These are phyloP conservation scores for Kodamaea nitidulidarum DNA, from an alignment of 805 yeast species.

Conservation along the genomic window DNA sequence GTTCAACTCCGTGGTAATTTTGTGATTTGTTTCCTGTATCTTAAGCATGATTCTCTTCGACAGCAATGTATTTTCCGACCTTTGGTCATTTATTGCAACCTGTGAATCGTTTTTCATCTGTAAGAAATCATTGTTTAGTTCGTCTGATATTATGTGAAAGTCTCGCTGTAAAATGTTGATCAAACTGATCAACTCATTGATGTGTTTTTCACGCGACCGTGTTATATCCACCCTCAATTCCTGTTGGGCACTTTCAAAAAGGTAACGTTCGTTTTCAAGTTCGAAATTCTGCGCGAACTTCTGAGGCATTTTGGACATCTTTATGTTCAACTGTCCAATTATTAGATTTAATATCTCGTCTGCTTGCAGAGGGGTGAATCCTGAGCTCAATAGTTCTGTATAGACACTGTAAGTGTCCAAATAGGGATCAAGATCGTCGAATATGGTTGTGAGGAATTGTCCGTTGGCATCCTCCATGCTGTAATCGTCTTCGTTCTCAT, in stretches of 20 bases:
- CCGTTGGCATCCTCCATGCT: slow-evolving; percentile 10
- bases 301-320: slow-evolving; percentile 40
- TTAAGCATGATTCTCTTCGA: slow-evolving; percentile 63
- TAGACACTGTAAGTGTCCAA: slow-evolving; percentile 50
- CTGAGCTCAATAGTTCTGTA: slow-evolving; percentile 48
- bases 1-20: slow-evolving; percentile 75
- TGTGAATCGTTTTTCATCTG: slow-evolving; percentile 67
- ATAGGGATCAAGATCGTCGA: slow-evolving; percentile 42
- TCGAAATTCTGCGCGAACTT: slow-evolving; percentile 57
- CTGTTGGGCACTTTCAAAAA: slow-evolving; percentile 89
- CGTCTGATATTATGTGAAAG: slow-evolving; percentile 70
- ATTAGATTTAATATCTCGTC: slow-evolving; percentile 52
- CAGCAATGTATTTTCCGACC: slow-evolving; percentile 74
- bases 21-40: slow-evolving; percentile 79
- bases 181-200: slow-evolving; percentile 61
- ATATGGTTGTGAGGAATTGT: slow-evolving; percentile 55
- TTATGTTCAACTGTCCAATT: slow-evolving; percentile 39
- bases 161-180: slow-evolving; percentile 69
- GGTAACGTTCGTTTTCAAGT: slow-evolving; percentile 79
- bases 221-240: slow-evolving; percentile 79
- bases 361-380: slow-evolving; percentile 60
- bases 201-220: slow-evolving; percentile 63
- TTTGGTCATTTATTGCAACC: slow-evolving; percentile 82
- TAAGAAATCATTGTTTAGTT: slow-evolving; percentile 58
- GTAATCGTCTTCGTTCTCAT: background rate